Conservation (phyloP, 805 yeast species). For the Yamadazyma sp. region DNA sequence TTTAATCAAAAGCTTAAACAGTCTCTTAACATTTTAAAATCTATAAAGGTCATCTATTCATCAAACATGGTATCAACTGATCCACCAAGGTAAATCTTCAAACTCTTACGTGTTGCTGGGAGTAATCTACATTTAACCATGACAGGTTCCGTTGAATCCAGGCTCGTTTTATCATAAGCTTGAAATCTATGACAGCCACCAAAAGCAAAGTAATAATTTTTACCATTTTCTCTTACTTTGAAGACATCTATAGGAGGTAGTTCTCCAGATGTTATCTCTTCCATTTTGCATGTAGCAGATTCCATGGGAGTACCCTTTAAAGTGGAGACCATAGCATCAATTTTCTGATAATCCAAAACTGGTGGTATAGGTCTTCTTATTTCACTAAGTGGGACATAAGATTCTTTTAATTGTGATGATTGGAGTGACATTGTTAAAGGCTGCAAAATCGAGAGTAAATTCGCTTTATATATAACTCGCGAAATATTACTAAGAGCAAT, state of each 20-base stretch:
- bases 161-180: conserved; percentile 63
- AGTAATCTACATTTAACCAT: conserved; percentile 67
- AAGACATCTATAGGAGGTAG: conserved; percentile 83
- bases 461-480: conserved; percentile 1
- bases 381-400: conserved; percentile 60
- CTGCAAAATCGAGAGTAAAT: conserved; percentile 1
- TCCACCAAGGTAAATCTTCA: conserved; percentile 68
- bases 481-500: conserved; percentile 5
- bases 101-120: conserved; percentile 71
- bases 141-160: conserved; percentile 28
- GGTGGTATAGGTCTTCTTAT: conserved; percentile 85
- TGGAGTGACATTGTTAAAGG: conserved; percentile 61
- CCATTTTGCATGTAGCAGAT: conserved; percentile 56
- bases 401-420: conserved; percentile 51
- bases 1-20: too few species aligned
- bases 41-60: background rate
- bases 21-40: background rate
- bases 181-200: conserved; percentile 92
- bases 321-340: conserved; percentile 76
- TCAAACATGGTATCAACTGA: conserved; percentile 53
- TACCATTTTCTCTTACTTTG: conserved; percentile 60
- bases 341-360: conserved; percentile 69
- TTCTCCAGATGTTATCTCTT: conserved; percentile 54
- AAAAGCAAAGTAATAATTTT: conserved; percentile 69
- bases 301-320: conserved; percentile 61